These are phyloP conservation scores for Ajuga reptans DNA, from an alignment of 305 asterid genomes.

Conservation along the genomic window DNA sequence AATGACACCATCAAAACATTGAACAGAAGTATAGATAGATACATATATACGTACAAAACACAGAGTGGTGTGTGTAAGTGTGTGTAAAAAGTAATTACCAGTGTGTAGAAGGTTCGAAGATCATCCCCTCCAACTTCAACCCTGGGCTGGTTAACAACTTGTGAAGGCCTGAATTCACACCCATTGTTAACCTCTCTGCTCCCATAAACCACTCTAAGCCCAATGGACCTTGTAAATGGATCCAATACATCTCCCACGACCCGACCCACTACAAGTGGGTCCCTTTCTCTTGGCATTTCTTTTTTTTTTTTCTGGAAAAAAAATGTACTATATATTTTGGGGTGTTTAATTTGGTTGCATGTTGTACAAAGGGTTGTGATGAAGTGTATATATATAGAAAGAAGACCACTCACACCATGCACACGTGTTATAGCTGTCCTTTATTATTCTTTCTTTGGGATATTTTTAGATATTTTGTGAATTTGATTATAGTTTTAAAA, in stretches of 20 bases:
- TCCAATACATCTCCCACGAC: conserved; percentile 54
- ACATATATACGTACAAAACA: neutral
- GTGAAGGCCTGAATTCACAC: conserved; percentile 46
- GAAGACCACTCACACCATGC: too few relatives aligned
- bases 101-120: conserved; percentile 50
- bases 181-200: conserved; percentile 40
- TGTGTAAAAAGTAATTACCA: conserved; percentile 19
- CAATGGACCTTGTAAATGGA: conserved; percentile 33
- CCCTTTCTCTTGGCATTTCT: conserved; percentile 36
- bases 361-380: too few relatives aligned
- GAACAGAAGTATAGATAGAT: too few relatives aligned
- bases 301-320: neutral
- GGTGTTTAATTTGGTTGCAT: too few relatives aligned
- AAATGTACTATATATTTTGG: too few relatives aligned
- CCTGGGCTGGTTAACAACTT: conserved; percentile 41
- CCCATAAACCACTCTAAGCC: conserved; percentile 28
- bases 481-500: too few relatives aligned
- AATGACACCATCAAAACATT: neutral
- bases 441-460: too few relatives aligned
- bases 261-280: conserved; percentile 45
- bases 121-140: conserved; percentile 57
- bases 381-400: too few relatives aligned
- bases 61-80: neutral
- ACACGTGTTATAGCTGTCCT: too few relatives aligned
- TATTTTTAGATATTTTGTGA: too few relatives aligned